phyloP scores from a whole-genome alignment of 164 flowering plant genomes.

The Protea cynaroides region DNA sequence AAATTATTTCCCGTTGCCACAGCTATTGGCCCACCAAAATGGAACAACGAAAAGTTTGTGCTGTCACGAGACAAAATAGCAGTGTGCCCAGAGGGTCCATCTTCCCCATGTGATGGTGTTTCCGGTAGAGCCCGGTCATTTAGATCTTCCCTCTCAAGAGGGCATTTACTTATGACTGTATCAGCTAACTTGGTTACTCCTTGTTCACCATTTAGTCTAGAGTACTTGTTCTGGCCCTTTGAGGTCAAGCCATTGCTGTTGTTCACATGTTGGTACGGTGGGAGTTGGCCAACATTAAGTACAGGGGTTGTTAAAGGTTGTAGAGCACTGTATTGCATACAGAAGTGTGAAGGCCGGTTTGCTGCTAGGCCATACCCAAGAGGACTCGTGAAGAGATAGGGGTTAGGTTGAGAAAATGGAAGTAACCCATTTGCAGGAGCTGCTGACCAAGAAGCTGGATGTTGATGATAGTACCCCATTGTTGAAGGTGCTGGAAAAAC shows the following conservation, averaged over 20 bases:
- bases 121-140: constrained; percentile 11
- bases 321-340: constrained; percentile 58
- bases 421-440: constrained; percentile 59
- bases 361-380: constrained; percentile 49
- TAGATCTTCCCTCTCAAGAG: constrained; percentile 11
- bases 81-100: constrained; percentile 20
- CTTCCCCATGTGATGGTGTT: constrained; percentile 17
- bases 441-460: constrained; percentile 62
- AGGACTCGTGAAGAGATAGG: constrained; percentile 48
- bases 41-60: constrained; percentile 74
- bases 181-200: constrained; percentile 20
- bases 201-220: constrained; percentile 18
- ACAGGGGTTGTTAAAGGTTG: constrained; percentile 47
- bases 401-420: constrained; percentile 55
- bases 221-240: constrained; percentile 29
- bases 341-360: constrained; percentile 51
- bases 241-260: constrained; percentile 28
- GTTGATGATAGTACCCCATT: constrained; percentile 74
- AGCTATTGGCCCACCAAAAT: constrained; percentile 83
- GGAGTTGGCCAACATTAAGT: constrained; percentile 41
- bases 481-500: constrained; percentile 60
- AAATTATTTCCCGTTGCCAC: constrained; percentile 36
- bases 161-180: constrained; percentile 2
- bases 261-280: constrained; percentile 47
- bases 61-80: constrained; percentile 24